Conservation (phyloP, 2,329 filamentous ascomycete species). For the Penicillium crustosum region DNA sequence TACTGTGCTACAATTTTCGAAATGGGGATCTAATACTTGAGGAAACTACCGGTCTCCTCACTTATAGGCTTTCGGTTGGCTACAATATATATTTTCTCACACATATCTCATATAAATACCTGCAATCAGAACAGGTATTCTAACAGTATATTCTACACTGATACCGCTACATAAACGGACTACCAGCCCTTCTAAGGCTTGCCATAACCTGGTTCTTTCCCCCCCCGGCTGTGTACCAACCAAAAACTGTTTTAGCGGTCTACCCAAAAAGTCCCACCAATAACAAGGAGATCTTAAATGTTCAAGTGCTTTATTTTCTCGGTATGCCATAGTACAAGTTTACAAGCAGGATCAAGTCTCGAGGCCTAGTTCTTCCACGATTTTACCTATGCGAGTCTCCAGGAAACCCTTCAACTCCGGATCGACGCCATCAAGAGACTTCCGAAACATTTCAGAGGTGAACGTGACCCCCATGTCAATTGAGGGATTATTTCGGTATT, state of each 20-base stretch:
- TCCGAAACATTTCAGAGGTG: neutral
- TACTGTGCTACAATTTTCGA: no score
- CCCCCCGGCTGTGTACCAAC: no score
- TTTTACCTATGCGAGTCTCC: neutral
- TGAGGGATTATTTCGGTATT: neutral
- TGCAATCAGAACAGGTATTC: no score
- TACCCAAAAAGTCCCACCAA: no score
- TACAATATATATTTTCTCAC: no score
- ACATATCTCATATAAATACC: no score
- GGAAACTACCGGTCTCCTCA: no score
- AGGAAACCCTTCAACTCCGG: neutral
- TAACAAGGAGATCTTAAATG: no score
- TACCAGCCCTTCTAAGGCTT: neutral
- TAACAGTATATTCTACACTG: no score
- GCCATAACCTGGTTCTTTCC: neutral
- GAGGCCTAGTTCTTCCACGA: neutral
- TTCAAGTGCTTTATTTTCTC: neutral
- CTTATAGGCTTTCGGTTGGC: no score
- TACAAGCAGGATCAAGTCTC: neutral
- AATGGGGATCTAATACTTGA: no score
- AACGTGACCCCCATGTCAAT: neutral
- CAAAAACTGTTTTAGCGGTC: neutral
- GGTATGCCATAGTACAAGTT: neutral
- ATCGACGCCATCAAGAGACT: neutral
- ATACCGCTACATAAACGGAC: neutral